phyloP scores from a whole-genome alignment of 2,329 filamentous ascomycete species.

The Botryotinia calthae region DNA sequence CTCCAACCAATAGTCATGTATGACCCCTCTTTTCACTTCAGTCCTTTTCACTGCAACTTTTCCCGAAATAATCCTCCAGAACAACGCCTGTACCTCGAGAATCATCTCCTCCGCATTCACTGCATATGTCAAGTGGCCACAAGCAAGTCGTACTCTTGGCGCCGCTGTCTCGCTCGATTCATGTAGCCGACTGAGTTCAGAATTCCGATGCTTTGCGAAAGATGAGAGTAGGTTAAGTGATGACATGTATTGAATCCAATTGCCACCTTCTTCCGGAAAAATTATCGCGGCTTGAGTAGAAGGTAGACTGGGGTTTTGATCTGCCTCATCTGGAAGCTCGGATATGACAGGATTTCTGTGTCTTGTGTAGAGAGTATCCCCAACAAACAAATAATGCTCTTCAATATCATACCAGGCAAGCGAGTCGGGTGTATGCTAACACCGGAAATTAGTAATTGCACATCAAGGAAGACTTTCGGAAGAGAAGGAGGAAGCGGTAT shows the following conservation, averaged over 20 bases:
- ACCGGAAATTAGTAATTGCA: not conserved
- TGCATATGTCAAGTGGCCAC: constrained; percentile 41
- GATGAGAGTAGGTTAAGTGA: constrained; percentile 40
- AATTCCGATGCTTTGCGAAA: constrained; percentile 40
- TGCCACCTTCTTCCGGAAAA: constrained; percentile 42
- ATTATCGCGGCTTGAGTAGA: constrained; percentile 39
- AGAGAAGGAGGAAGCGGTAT: not conserved
- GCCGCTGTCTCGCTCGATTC: constrained; percentile 27
- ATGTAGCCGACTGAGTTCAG: constrained; percentile 28
- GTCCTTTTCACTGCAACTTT: constrained; percentile 39
- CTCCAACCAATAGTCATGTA: constrained; percentile 41
- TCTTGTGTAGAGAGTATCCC: constrained; percentile 47
- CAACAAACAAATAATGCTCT: constrained; percentile 46
- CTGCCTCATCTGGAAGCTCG: constrained; percentile 31
- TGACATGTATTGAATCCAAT: constrained; percentile 42
- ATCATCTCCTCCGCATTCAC: constrained; percentile 42
- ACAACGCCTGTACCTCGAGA: constrained; percentile 38
- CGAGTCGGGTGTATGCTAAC: not conserved
- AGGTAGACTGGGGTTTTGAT: constrained; percentile 25
- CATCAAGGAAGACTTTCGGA: not conserved
- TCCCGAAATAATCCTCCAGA: constrained; percentile 38
- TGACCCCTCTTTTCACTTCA: constrained; percentile 36
- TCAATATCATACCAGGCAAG: constrained; percentile 28
- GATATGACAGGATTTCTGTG: constrained; percentile 33
- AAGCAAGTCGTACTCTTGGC: constrained; percentile 35